Evolutionary conservation across 345 rosid genomes (phyloP).

Genomic region (Lepidium africanum): DNA sequence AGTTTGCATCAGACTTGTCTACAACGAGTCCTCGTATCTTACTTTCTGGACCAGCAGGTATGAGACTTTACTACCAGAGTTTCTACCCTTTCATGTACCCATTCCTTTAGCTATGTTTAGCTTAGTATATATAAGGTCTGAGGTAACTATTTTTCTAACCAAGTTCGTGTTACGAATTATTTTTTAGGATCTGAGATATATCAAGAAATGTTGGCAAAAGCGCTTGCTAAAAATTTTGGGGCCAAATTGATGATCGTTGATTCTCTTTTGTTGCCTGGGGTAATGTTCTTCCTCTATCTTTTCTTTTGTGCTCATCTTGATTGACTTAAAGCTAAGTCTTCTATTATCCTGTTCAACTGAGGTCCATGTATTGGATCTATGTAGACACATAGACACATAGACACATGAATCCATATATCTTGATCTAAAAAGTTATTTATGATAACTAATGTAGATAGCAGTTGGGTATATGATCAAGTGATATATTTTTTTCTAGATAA

Average conservation of each 20-base stretch:
- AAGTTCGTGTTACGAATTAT: constrained; percentile 1
- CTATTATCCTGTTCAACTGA: not conserved
- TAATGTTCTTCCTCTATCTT: constrained; percentile 30
- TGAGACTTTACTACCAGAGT: not conserved
- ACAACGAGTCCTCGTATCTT: constrained; percentile 78
- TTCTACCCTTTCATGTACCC: not conserved
- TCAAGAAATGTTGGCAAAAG: constrained; percentile 85
- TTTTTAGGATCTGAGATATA: constrained; percentile 87
- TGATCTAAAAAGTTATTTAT: not conserved
- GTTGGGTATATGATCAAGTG: not conserved
- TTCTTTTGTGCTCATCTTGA: not conserved
- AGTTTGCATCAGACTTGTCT: constrained; percentile 67
- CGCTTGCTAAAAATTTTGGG: constrained; percentile 80
- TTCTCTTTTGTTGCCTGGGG: constrained; percentile 90
- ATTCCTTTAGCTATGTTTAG: not conserved
- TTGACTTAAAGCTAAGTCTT: not conserved
- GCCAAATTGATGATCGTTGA: constrained; percentile 79
- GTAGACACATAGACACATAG: not conserved
- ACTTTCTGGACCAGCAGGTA: constrained; percentile 97
- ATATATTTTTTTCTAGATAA: too few relatives aligned
- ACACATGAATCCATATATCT: not conserved
- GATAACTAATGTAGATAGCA: not conserved
- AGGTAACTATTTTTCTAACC: not conserved
- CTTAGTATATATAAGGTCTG: not conserved
- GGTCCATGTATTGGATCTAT: not conserved